phyloP scores from a whole-genome alignment of 331 rosid species.

The Rhamnella rubrinervis region DNA sequence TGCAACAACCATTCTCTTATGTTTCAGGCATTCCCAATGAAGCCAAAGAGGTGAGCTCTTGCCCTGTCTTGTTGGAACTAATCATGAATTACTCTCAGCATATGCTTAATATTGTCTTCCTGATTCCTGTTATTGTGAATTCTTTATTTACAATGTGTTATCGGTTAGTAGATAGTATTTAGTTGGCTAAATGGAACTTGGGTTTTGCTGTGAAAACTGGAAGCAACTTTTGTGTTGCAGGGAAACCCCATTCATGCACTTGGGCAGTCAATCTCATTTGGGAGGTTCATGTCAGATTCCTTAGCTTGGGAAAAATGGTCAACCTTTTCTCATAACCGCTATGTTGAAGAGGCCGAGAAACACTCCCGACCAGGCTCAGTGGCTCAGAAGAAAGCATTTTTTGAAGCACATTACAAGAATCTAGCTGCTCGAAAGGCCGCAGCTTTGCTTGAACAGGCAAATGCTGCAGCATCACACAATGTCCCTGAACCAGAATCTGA shows the following conservation, averaged over 20 bases:
- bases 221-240: constrained; percentile 44
- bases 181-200: background rate
- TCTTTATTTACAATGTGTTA: background rate
- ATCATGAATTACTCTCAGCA: background rate
- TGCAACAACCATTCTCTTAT: constrained; percentile 90
- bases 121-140: constrained; percentile 13
- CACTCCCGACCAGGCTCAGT: constrained; percentile 78
- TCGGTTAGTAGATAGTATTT: background rate
- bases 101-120: background rate
- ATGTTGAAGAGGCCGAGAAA: constrained; percentile 92
- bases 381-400: constrained; percentile 96
- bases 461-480: constrained; percentile 35
- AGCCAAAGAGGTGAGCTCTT: constrained; percentile 63
- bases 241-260: constrained; percentile 69
- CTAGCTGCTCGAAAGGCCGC: constrained; percentile 84
- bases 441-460: constrained; percentile 71
- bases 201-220: background rate
- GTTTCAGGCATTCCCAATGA: constrained; percentile 72
- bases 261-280: constrained; percentile 86
- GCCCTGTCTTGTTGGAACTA: background rate
- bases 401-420: constrained; percentile 94
- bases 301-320: constrained; percentile 95
- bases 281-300: constrained; percentile 81
- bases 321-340: constrained; percentile 70
- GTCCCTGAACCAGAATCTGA: constrained; percentile 20